phyloP scores from a whole-genome alignment of 441 rosid species.

The Sinapis alba region DNA sequence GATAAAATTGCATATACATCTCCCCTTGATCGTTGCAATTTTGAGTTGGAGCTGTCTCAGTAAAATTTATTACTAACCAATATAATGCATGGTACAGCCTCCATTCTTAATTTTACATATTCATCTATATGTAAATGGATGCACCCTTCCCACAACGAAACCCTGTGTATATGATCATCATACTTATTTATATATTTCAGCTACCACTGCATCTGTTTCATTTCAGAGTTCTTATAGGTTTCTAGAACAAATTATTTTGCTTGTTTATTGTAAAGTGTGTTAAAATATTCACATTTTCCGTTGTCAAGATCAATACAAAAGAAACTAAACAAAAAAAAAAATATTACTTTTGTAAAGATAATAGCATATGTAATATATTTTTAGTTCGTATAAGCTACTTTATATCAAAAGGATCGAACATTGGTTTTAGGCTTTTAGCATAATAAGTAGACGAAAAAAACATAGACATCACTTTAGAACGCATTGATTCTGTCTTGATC shows the following conservation, averaged over 20 bases:
- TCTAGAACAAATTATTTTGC: background rate
- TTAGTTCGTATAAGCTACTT: background rate
- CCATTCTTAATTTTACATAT: background rate
- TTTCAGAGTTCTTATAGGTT: background rate
- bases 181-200: background rate
- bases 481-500: background rate
- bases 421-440: background rate
- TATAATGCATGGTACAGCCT: background rate
- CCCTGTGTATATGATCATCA: background rate
- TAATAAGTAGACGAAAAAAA: background rate
- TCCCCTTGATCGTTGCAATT: background rate
- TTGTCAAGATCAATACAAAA: background rate
- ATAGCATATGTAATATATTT: background rate
- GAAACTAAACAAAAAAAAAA: background rate
- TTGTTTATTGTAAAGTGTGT: background rate
- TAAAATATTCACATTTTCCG: background rate
- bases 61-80: background rate
- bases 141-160: background rate
- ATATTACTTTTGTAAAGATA: background rate
- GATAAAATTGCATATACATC: background rate
- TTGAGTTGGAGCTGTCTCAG: background rate
- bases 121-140: background rate
- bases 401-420: background rate
- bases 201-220: background rate
- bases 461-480: slow-evolving; percentile 1